These are phyloP conservation scores for Venturia carpophila DNA, from an alignment of 2,329 filamentous ascomycete genomes.

Conservation along the genomic window DNA sequence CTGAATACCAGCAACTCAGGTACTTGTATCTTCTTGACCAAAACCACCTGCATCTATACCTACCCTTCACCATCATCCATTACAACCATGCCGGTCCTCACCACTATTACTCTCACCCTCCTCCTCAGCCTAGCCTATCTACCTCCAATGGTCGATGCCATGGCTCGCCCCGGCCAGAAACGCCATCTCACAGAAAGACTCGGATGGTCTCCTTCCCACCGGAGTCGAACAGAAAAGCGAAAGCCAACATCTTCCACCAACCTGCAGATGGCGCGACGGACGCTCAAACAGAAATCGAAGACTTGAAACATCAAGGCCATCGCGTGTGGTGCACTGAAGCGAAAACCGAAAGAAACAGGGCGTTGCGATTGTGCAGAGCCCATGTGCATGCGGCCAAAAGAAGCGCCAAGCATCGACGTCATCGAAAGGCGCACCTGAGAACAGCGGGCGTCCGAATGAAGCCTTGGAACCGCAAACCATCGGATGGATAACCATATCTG, in stretches of 20 bases:
- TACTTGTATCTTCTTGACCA: not conserved
- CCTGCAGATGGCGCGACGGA: not conserved
- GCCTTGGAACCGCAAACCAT: too few species aligned
- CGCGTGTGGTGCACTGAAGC: not conserved
- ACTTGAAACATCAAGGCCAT: not conserved
- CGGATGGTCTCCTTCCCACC: not conserved
- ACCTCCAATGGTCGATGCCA: not conserved
- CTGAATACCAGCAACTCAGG: too few species aligned
- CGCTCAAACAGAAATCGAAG: not conserved
- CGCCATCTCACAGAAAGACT: not conserved
- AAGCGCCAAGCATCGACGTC: too few species aligned
- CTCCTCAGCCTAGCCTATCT: not conserved
- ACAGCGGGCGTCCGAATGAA: too few species aligned
- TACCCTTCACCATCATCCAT: too few species aligned
- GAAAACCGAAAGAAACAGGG: not conserved
- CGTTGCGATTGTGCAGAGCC: too few species aligned
- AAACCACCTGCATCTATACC: too few species aligned
- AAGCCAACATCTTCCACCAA: too few species aligned
- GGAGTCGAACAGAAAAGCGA: not conserved
- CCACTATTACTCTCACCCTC: conserved; percentile 1
- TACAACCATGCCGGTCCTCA: not conserved
- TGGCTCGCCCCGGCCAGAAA: not conserved
- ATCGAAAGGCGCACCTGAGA: too few species aligned
- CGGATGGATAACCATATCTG: too few species aligned
- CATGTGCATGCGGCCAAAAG: too few species aligned